phyloP scores from a whole-genome alignment of 1,284 basidiomycete genomes.

The Irpex sp. region DNA sequence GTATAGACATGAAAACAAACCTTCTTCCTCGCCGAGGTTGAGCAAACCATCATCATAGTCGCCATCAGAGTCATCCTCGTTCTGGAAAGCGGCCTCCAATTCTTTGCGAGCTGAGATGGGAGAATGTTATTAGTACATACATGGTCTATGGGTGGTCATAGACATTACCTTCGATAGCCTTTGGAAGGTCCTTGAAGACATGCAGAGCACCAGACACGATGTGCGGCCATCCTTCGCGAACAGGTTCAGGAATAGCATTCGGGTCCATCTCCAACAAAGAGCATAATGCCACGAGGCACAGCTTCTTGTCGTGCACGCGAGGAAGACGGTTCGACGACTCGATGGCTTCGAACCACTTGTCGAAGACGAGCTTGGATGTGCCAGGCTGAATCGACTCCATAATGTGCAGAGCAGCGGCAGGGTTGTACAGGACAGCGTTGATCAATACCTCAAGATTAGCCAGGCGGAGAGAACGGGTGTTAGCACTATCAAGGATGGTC shows the following conservation, averaged over 20 bases:
- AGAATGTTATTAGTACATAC: not conserved
- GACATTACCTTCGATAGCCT: constrained; percentile 61
- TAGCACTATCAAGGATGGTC: constrained; percentile 50
- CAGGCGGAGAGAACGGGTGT: constrained; percentile 66
- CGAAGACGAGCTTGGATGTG: constrained; percentile 68
- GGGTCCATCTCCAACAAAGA: constrained; percentile 69
- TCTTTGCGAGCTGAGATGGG: constrained; percentile 54
- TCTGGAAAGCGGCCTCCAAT: constrained; percentile 54
- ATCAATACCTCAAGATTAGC: constrained; percentile 82
- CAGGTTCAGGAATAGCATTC: constrained; percentile 47
- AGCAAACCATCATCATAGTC: constrained; percentile 56
- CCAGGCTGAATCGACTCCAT: constrained; percentile 66
- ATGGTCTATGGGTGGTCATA: not conserved
- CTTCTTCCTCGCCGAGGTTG: constrained; percentile 73
- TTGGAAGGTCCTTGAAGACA: constrained; percentile 73
- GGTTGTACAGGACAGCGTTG: constrained; percentile 85
- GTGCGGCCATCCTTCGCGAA: constrained; percentile 69
- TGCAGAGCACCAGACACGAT: constrained; percentile 69
- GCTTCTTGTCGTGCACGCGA: constrained; percentile 90
- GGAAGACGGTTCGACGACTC: constrained; percentile 61
- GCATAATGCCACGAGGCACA: constrained; percentile 75
- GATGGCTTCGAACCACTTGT: constrained; percentile 76
- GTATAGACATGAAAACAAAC: constrained; percentile 31
- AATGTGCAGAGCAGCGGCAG: constrained; percentile 68
- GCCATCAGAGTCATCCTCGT: constrained; percentile 60